Base-by-base conservation (phyloP, 2,329 filamentous ascomycete species). In the Colletotrichum theobromicola region DNA sequence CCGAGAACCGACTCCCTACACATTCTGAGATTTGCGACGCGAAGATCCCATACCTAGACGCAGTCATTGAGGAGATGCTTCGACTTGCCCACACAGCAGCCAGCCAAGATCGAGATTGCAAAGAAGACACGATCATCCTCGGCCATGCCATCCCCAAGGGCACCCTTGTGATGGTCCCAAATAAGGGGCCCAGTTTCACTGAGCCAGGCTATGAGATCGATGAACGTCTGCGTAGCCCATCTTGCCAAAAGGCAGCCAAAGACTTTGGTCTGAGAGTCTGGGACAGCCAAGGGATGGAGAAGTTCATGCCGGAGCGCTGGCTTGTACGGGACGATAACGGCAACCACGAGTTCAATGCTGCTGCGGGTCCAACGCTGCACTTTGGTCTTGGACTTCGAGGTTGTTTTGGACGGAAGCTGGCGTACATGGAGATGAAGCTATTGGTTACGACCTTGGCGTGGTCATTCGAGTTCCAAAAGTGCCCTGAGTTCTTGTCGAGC, bases 321-420 rank as follows among this genome's bases (percentile, higher is more conserved):
- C 67, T 77, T 16, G 24, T 50, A 76, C 21, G n/a, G 13, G n/a
- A 18, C 26, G 26, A 26, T 50, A 46, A 28, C 7, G 61, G 37
- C 42, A 30, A 61, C 9, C 67, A 70, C 35, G 72, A 70, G 34
- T 82, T 79, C 72, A 75, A 80, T 66, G 55, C 75, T 28, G 62
- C 68, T 34, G 77, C 79, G 0, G 80, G 81, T 2, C 81, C 81
- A 3, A 35, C 71, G 13, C 53, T 82, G 16, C 34, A 68, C 5
- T 82, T 81, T 30, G 77, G 80, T 1, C 32, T 75, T 4, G 81
- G 80, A 2, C 53, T 68, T 1, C 67, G 81, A 26, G 77, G 74
- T 2, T 83, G 81, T 50, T 83, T 77, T 28, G 81, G 80, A 4
- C 75, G 77, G 30, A 75, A 74, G 55, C 37, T 83, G 68, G 81